Percentiles rank a stretch among this genome's conserved stretches.
These are phyloP conservation scores for Phytophthora vignae DNA, from an alignment of 352 stramenopile genomes.

Conservation along the genomic window DNA sequence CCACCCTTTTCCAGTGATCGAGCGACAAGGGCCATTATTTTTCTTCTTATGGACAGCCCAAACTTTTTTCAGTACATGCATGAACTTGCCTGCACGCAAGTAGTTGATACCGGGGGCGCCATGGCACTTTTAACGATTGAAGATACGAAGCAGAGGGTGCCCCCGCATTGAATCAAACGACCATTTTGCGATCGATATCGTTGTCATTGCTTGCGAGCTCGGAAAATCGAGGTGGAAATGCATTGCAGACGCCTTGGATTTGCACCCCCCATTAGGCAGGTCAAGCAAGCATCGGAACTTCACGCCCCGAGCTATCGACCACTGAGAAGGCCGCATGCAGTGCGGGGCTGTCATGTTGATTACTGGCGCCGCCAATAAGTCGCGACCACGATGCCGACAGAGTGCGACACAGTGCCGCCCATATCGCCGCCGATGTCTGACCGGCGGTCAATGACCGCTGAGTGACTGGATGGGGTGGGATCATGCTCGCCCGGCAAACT, in stretches of 20 bases:
- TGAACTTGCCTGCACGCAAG: conserved; percentile 2
- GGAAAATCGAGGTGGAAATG: background rate
- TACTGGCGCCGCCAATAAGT: background rate
- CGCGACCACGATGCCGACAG: background rate
- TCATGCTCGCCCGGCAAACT: background rate
- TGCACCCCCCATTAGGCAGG: no score
- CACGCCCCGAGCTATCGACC: background rate
- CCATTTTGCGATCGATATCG: conserved; percentile 1
- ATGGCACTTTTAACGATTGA: conserved; percentile 12
- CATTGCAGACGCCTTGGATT: no score
- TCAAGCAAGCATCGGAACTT: no score
- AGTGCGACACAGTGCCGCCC: background rate
- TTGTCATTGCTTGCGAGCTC: conserved; percentile 5
- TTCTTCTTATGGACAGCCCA: conserved; percentile 7
- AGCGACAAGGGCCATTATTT: background rate
- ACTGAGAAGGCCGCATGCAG: background rate
- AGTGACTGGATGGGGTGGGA: background rate
- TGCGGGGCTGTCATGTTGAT: background rate
- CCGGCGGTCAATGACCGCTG: background rate
- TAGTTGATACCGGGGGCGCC: background rate
- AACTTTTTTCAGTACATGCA: conserved; percentile 11
- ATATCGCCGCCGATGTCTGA: background rate
- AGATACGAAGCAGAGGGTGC: conserved; percentile 2
- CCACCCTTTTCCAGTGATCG: conserved; percentile 82
- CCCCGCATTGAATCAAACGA: conserved; percentile 2